Evolutionary conservation across 345 rosid species (phyloP), one percentile per base, ranked within the genome.

Genomic region (Acer saccharum): DNA sequence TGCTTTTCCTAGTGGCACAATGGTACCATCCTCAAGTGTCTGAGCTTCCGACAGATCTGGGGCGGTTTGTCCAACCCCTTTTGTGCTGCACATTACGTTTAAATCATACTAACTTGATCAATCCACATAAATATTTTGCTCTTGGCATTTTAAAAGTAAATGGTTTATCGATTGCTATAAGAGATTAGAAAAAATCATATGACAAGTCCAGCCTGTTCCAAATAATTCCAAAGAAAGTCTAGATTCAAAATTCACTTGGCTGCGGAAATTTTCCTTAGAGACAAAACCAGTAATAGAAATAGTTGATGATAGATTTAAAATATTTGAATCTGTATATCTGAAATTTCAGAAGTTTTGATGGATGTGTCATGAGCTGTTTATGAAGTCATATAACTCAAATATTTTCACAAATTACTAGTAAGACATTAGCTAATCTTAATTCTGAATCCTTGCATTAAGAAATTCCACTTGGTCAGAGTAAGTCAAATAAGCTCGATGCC

Each of bases 1-100:
- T 44, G 97, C 92, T 78, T 89, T 93, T 78, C 98, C 98, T 2
- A 89, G 84, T 44, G 98, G 98, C 66, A 94, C 95, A 62, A 84
- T 55, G 29, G 86, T 79, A 48, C 94, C 98, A 16, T 91, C 95
- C 68, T 87, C 88, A 65, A 91, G 87, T 74, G 82, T 73, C 81
- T 83, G 82, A 50, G 93, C 89, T 79, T 89, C 93, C 3, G 83
- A 77, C 43, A 82, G 87, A 83, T 90, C 87, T 48, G 97, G 95
- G 65, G 90, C 89, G 79, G 95, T 90, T 79, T 77, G 72, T 66
- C 98, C 97, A 20, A 93, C 91, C 68, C 95, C 97, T 79, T 94
- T 93, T 63, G 94, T 89, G 89, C 97, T 90, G 89, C 81, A 89
- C 55, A 52, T 55, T 46, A 25, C 58, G 27, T 68, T 73, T 25